These are phyloP conservation scores for Picochlorum costavermella DNA, from an alignment of 139 green algal species.

Conservation along the genomic window DNA sequence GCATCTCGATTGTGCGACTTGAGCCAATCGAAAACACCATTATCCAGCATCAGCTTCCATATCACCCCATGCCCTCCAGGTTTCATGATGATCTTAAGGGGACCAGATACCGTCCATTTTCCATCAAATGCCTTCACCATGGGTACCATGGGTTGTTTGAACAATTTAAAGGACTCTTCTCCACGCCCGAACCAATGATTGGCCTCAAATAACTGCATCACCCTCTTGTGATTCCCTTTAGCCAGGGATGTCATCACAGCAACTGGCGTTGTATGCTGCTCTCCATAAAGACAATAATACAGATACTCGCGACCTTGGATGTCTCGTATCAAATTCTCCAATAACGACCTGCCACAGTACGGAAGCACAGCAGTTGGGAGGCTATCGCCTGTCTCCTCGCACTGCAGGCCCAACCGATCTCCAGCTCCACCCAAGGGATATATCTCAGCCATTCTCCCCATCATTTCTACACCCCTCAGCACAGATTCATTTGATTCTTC, in stretches of 20 bases:
- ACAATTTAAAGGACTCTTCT: conserved; percentile 56
- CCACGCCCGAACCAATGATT: conserved; percentile 76
- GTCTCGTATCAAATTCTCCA: conserved; percentile 87
- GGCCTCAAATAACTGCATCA: conserved; percentile 53
- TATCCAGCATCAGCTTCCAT: conserved; percentile 97
- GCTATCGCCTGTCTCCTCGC: conserved; percentile 74
- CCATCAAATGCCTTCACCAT: conserved; percentile 67
- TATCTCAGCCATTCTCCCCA: conserved; percentile 87
- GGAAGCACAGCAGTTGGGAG: conserved; percentile 88
- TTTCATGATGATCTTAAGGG: conserved; percentile 71
- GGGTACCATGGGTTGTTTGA: conserved; percentile 89
- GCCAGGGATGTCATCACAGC: conserved; percentile 95
- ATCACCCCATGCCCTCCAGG: conserved; percentile 95
- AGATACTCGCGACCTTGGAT: conserved; percentile 92
- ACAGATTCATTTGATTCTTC: conserved; percentile 20
- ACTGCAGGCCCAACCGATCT: conserved; percentile 81
- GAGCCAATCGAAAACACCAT: conserved; percentile 83
- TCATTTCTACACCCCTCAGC: conserved; percentile 46
- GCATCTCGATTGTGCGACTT: conserved; percentile 40
- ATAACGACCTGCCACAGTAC: conserved; percentile 84
- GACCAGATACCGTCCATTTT: conserved; percentile 62
- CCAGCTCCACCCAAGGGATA: conserved; percentile 90
- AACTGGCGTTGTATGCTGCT: conserved; percentile 73
- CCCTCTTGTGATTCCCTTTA: conserved; percentile 88
- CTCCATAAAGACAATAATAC: conserved; percentile 77